Conservation (phyloP, 2,329 filamentous ascomycete species). For the Rugonectria rugulosa region DNA sequence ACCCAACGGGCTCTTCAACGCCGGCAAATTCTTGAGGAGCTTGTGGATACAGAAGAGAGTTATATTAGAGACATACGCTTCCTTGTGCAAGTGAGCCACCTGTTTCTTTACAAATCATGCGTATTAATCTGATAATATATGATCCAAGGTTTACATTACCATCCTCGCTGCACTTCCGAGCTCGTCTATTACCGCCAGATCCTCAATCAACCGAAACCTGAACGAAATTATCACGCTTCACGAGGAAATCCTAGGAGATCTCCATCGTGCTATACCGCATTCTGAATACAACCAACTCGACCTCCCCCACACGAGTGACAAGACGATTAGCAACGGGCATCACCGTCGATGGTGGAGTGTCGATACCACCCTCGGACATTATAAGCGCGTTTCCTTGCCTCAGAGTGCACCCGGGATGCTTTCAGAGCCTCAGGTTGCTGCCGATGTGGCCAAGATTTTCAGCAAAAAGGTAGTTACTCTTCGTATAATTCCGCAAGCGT, state of each 20-base stretch:
- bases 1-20: conserved; percentile 76
- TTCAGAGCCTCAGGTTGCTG: conserved; percentile 65
- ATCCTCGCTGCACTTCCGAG: conserved; percentile 76
- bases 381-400: conserved; percentile 49
- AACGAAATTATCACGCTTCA: conserved; percentile 84
- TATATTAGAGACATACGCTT: conserved; percentile 90
- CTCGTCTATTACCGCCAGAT: conserved; percentile 68
- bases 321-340: conserved; percentile 18
- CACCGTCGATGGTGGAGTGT: conserved; percentile 59
- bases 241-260: conserved; percentile 77
- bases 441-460: conserved; percentile 68
- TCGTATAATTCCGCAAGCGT: background rate
- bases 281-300: conserved; percentile 65
- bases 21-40: conserved; percentile 81
- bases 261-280: conserved; percentile 75
- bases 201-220: conserved; percentile 80
- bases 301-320: conserved; percentile 13
- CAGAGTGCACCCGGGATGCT: conserved; percentile 59
- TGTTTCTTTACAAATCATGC: background rate
- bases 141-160: conserved; percentile 74
- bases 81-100: conserved; percentile 75
- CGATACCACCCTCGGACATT: conserved; percentile 54
- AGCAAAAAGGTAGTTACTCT: conserved; percentile 58
- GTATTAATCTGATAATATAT: conserved; percentile 27
- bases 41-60: conserved; percentile 84